Conservation (phyloP, 352 stramenopile species). For the Pelagophyceae sp. region DNA sequence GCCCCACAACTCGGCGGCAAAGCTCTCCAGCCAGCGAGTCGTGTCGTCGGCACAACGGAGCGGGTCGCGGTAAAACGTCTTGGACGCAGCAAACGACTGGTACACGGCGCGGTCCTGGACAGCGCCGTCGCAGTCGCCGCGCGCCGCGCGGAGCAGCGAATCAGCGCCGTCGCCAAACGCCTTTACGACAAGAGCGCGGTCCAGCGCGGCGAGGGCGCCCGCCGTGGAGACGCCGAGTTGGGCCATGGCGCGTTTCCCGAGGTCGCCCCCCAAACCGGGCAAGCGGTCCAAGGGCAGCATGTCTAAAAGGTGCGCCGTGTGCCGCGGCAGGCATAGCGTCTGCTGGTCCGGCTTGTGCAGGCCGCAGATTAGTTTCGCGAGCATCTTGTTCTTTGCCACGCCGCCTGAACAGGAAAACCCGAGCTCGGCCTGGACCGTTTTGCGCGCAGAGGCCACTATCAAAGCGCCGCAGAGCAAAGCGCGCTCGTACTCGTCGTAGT, state of each 20-base stretch:
- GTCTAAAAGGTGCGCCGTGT: background rate
- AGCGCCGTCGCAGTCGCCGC: slow-evolving; percentile 12
- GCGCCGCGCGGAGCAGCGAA: background rate
- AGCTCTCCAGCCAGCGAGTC: background rate
- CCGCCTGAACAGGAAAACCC: slow-evolving; percentile 36
- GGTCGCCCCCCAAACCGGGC: slow-evolving; percentile 22
- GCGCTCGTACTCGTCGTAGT: background rate
- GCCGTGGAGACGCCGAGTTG: slow-evolving; percentile 8
- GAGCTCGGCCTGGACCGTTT: slow-evolving; percentile 18
- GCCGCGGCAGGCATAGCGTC: slow-evolving; percentile 29
- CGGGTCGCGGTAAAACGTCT: background rate
- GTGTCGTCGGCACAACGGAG: background rate
- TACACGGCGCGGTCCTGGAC: slow-evolving; percentile 17
- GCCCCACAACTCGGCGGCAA: background rate
- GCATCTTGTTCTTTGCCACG: slow-evolving; percentile 36
- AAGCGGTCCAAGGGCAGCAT: slow-evolving; percentile 15
- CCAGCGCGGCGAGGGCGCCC: slow-evolving; percentile 3
- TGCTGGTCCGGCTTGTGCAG: slow-evolving; percentile 40
- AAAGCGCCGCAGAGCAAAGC: slow-evolving; percentile 12
- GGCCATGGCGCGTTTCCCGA: slow-evolving; percentile 2
- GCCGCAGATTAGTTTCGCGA: slow-evolving; percentile 34
- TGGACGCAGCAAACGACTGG: slow-evolving; percentile 4
- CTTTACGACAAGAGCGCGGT: background rate
- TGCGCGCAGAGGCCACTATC: slow-evolving; percentile 20
- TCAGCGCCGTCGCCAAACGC: background rate